These are phyloP conservation scores for Poterioochromonas sp. DNA, from an alignment of 352 stramenopile species.

Conservation along the genomic window DNA sequence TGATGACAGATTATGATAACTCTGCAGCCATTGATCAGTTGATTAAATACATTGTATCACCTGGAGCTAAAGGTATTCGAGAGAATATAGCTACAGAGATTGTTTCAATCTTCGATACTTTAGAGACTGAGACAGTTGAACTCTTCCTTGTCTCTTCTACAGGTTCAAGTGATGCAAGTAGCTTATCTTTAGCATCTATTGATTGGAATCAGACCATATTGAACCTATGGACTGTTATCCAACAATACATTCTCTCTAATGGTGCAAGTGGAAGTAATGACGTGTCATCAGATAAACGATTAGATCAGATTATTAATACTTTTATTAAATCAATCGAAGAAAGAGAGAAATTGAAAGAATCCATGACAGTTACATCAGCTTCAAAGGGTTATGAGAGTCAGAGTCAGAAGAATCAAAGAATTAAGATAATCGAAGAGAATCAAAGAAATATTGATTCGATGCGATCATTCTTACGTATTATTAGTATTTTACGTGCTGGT, in stretches of 20 bases:
- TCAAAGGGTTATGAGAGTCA: conserved; percentile 13
- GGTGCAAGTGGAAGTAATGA: conserved; percentile 11
- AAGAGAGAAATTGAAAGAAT: conserved; percentile 13
- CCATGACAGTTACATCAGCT: neutral
- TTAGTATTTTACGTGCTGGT: too few relatives aligned
- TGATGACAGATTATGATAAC: conserved; percentile 46
- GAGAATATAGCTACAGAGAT: neutral
- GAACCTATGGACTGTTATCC: conserved; percentile 11
- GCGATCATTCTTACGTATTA: too few relatives aligned
- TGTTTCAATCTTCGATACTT: neutral
- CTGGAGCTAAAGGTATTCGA: neutral
- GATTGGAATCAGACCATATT: conserved; percentile 14
- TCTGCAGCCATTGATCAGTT: conserved; percentile 46
- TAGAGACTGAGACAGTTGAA: conserved; percentile 19
- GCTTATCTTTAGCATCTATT: conserved; percentile 15
- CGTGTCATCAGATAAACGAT: conserved; percentile 13
- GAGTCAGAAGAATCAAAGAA: too few relatives aligned
- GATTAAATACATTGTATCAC: conserved; percentile 40
- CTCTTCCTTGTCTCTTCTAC: conserved; percentile 11
- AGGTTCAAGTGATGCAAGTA: conserved; percentile 13
- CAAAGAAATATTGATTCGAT: too few relatives aligned
- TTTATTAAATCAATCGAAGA: conserved; percentile 14
- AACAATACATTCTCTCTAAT: conserved; percentile 17
- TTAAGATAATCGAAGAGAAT: too few relatives aligned
- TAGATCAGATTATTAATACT: conserved; percentile 18